phyloP scores from a whole-genome alignment of 2,329 filamentous ascomycete species.

The Cryphonectria nitschkei region DNA sequence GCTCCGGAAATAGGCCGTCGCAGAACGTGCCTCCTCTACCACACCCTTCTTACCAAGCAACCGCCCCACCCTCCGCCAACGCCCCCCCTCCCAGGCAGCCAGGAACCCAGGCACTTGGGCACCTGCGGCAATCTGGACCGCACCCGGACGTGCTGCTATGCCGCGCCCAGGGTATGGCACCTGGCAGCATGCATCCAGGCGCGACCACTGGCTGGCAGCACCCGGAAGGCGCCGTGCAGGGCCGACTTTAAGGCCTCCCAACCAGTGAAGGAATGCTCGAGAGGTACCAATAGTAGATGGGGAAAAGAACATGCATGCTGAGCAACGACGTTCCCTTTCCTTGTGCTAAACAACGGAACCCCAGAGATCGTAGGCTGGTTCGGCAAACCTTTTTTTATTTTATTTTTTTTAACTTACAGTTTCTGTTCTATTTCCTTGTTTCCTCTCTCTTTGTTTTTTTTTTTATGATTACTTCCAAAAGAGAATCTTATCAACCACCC shows the following conservation, averaged over 20 bases:
- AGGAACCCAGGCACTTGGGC: not conserved
- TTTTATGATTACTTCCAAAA: not conserved
- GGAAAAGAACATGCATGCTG: not conserved
- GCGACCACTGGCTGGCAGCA: not conserved
- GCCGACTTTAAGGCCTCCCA: not conserved
- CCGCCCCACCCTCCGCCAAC: not conserved
- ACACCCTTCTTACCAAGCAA: not conserved
- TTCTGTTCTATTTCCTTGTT: no score
- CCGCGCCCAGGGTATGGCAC: not conserved
- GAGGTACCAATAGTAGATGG: not conserved
- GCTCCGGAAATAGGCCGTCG: constrained; percentile 26
- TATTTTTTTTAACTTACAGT: no score
- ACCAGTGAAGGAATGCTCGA: not conserved
- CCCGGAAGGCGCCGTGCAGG: not conserved
- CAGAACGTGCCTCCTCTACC: not conserved
- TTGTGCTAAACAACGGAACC: no score
- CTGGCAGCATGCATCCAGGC: not conserved
- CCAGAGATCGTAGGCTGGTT: no score
- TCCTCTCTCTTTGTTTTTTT: not conserved
- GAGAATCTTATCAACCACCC: not conserved
- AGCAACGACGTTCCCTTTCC: no score
- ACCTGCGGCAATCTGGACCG: not conserved
- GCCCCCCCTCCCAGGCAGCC: not conserved
- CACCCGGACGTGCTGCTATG: not conserved
- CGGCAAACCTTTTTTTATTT: no score